Conservation (phyloP, 192 early-diverging fungal species). For the Phlyctochytrium arcticum region DNA sequence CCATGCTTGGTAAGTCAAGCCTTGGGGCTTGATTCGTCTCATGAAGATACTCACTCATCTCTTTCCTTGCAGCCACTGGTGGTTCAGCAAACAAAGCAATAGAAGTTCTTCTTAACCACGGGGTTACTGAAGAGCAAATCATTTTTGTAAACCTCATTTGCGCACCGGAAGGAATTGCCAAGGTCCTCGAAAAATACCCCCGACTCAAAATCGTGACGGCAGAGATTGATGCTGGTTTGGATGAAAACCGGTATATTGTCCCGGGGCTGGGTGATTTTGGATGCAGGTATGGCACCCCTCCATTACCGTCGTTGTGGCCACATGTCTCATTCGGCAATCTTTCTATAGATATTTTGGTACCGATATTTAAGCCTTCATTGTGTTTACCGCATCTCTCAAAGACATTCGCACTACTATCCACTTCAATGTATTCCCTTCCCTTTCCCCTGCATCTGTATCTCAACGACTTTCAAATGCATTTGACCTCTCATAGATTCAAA, state of each 20-base stretch:
- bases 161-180: conserved; percentile 76
- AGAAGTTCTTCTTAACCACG: conserved; percentile 78
- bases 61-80: conserved; percentile 66
- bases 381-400: too few relatives aligned
- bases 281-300: too few relatives aligned
- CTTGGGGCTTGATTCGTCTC: neutral
- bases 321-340: too few relatives aligned
- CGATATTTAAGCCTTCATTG: too few relatives aligned
- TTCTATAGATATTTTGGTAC: too few relatives aligned
- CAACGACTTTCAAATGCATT: too few relatives aligned
- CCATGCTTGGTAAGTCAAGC: conserved; percentile 79
- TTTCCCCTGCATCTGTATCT: too few relatives aligned
- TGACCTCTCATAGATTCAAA: too few relatives aligned
- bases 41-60: too few relatives aligned
- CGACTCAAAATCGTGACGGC: conserved; percentile 83
- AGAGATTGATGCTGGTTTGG: conserved; percentile 77
- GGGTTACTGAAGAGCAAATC: conserved; percentile 80
- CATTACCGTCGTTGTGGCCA: too few relatives aligned
- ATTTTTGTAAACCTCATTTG: conserved; percentile 87
- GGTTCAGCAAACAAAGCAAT: conserved; percentile 91
- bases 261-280: conserved; percentile 93
- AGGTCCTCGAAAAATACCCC: conserved; percentile 67
- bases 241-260: conserved; percentile 80
- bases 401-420: too few relatives aligned
- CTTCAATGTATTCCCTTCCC: too few relatives aligned